phyloP scores from a whole-genome alignment of 2,329 filamentous ascomycete species.

The Exophiala viscosa region DNA sequence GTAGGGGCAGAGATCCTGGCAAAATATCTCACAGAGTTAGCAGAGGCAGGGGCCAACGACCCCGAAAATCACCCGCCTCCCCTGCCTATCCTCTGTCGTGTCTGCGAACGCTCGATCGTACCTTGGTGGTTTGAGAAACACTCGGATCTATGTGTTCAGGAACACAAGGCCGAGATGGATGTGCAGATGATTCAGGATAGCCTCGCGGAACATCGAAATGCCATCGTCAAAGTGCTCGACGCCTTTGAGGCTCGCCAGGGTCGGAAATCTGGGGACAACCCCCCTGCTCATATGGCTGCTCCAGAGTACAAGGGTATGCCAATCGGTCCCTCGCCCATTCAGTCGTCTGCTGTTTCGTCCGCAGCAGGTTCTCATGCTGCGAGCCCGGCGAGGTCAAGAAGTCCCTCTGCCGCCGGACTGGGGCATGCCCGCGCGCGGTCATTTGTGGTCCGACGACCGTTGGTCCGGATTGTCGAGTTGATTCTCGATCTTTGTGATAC shows the following conservation, averaged over 20 bases:
- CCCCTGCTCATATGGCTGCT: slow-evolving; percentile 41
- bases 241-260: slow-evolving; percentile 76
- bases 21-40: slow-evolving; percentile 83
- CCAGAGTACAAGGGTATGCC: slow-evolving; percentile 79
- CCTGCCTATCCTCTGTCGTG: slow-evolving; percentile 83
- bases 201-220: slow-evolving; percentile 84
- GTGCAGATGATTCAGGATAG: slow-evolving; percentile 94
- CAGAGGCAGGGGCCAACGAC: slow-evolving; percentile 74
- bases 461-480: slow-evolving; percentile 90
- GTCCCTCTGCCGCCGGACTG: slow-evolving; percentile 54
- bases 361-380: slow-evolving; percentile 64
- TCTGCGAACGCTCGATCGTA: slow-evolving; percentile 94
- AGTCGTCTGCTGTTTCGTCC: slow-evolving; percentile 65
- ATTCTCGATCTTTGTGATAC: slow-evolving; percentile 95
- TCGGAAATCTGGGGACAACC: slow-evolving; percentile 52
- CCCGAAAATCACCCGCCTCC: slow-evolving; percentile 75
- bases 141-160: slow-evolving; percentile 90
- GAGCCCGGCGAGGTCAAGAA: slow-evolving; percentile 57
- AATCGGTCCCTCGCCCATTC: slow-evolving; percentile 66
- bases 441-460: slow-evolving; percentile 87
- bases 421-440: slow-evolving; percentile 86
- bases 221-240: slow-evolving; percentile 92
- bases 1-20: slow-evolving; percentile 93
- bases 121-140: slow-evolving; percentile 99
- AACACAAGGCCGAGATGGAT: slow-evolving; percentile 95